Evolutionary conservation across 305 asterid species (phyloP).

Genomic region (Solanum hybrid): DNA sequence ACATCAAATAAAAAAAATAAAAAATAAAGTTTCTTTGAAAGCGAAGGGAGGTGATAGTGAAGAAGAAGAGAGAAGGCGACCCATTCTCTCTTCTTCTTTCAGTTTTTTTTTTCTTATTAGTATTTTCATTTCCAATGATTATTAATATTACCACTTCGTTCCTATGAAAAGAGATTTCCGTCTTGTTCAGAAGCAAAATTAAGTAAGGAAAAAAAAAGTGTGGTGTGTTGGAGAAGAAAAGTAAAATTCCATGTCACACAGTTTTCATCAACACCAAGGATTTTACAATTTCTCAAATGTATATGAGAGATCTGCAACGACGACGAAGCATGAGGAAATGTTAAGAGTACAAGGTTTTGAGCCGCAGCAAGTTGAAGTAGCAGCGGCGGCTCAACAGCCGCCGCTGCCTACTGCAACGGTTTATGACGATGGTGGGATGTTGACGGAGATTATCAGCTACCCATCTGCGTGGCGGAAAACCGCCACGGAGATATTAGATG

Average conservation of each 20-base stretch:
- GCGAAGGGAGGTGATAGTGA: slow-evolving; percentile 37
- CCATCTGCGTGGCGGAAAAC: slow-evolving; percentile 26
- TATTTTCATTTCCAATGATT: slow-evolving; percentile 21
- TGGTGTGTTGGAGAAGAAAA: background rate
- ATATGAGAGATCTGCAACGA: slow-evolving; percentile 27
- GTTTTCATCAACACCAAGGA: slow-evolving; percentile 28
- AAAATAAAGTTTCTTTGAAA: slow-evolving; percentile 37
- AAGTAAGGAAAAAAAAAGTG: background rate
- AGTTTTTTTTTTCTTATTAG: slow-evolving; percentile 19
- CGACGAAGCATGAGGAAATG: slow-evolving; percentile 17
- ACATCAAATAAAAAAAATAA: slow-evolving; percentile 6
- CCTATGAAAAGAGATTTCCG: slow-evolving; percentile 12
- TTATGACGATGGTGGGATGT: slow-evolving; percentile 37
- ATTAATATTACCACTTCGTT: slow-evolving; percentile 9
- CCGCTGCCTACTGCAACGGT: slow-evolving; percentile 16
- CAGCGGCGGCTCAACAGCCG: background rate
- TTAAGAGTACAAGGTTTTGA: slow-evolving; percentile 31
- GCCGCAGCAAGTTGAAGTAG: slow-evolving; percentile 11
- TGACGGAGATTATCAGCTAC: slow-evolving; percentile 33
- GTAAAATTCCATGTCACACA: slow-evolving; percentile 41
- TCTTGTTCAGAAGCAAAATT: background rate
- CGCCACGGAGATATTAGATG: slow-evolving; percentile 19
- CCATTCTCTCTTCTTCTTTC: slow-evolving; percentile 20
- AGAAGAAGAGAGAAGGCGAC: slow-evolving; percentile 45
- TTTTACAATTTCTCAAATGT: slow-evolving; percentile 30